Evolutionary conservation across 345 rosid genomes (phyloP).

Genomic region (Cochlearia excelsa): DNA sequence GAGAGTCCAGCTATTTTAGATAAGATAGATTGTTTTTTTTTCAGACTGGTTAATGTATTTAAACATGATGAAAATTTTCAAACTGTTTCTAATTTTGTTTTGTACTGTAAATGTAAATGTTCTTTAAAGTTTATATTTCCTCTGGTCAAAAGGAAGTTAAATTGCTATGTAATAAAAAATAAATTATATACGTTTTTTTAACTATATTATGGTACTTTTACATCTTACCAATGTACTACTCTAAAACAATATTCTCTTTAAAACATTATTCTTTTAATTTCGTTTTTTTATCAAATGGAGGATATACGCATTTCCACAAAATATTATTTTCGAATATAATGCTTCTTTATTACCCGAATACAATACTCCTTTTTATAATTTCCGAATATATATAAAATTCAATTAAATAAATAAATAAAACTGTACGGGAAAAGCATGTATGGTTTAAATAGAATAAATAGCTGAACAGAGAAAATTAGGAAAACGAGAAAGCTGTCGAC

Average conservation of each 20-base stretch:
- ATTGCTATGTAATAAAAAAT: conserved; percentile 12
- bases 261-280: not conserved
- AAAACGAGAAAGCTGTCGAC: conserved; percentile 40
- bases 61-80: not conserved
- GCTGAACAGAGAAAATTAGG: conserved; percentile 28
- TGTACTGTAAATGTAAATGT: conserved; percentile 1
- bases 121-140: not conserved
- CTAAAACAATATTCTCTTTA: not conserved
- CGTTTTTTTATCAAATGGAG: too few species aligned
- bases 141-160: conserved; percentile 10
- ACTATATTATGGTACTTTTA: too few species aligned
- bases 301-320: conserved; percentile 8
- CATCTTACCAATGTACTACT: not conserved
- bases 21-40: not conserved
- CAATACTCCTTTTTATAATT: not conserved
- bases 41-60: not conserved
- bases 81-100: conserved; percentile 17
- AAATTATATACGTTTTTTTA: too few species aligned
- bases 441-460: conserved; percentile 2
- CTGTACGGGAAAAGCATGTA: conserved; percentile 28
- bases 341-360: not conserved
- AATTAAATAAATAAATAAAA: not conserved
- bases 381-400: not conserved
- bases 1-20: conserved; percentile 6
- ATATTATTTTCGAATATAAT: conserved; percentile 1